These are phyloP conservation scores for Gossypium aridum DNA, from an alignment of 441 rosid genomes.

Conservation along the genomic window DNA sequence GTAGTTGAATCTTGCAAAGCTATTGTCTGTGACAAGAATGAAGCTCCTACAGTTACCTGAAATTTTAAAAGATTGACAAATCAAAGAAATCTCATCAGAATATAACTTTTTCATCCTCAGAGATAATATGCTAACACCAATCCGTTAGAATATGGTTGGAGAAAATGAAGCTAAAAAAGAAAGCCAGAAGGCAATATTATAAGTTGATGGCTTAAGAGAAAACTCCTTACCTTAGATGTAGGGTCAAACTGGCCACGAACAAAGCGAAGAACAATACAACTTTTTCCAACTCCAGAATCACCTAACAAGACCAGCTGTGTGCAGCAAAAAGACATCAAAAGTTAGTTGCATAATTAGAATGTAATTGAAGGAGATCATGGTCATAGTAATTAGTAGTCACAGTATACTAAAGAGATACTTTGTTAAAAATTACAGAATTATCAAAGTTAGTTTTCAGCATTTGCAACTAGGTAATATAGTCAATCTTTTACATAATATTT, in stretches of 20 bases:
- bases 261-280: conserved; percentile 95
- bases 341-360: conserved; percentile 5
- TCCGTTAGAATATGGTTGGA: conserved; percentile 8
- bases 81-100: not conserved
- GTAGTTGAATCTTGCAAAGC: conserved; percentile 97
- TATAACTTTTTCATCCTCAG: not conserved
- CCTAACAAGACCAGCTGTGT: conserved; percentile 85
- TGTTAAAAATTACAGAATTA: not conserved
- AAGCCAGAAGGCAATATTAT: not conserved
- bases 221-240: conserved; percentile 65
- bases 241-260: conserved; percentile 99
- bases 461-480: not conserved
- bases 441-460: not conserved
- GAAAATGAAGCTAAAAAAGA: not conserved
- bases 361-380: not conserved
- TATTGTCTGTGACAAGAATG: conserved; percentile 93
- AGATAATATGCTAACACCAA: conserved; percentile 1
- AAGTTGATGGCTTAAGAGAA: not conserved
- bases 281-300: conserved; percentile 97
- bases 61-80: conserved; percentile 15
- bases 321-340: conserved; percentile 15
- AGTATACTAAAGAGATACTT: not conserved
- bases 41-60: conserved; percentile 98
- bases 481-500: not conserved
- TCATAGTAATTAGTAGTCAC: not conserved